Conservation (phyloP, 192 early-diverging fungal species). For the Mortierella hygrophila region DNA sequence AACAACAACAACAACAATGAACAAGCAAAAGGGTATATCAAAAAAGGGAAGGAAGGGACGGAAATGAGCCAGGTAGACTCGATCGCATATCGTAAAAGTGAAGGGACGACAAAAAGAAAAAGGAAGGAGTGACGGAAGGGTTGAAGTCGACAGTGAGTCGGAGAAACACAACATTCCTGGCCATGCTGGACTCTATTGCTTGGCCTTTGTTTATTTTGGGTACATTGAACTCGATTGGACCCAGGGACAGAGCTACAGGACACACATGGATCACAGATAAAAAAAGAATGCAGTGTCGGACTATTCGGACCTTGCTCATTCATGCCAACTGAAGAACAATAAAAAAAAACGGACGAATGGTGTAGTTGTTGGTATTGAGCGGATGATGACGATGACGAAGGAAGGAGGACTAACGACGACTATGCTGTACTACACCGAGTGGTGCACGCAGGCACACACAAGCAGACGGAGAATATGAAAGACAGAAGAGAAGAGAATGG, state of each 20-base stretch:
- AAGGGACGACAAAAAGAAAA: background rate
- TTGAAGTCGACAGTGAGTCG: background rate
- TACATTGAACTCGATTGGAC: background rate
- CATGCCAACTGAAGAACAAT: background rate
- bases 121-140: background rate
- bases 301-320: background rate
- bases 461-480: no score
- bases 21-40: background rate
- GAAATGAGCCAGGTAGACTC: background rate
- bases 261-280: background rate
- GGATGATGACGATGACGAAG: background rate
- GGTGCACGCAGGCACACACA: no score
- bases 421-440: background rate
- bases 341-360: background rate
- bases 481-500: no score
- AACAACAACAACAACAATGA: background rate
- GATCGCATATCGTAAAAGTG: background rate
- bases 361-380: background rate
- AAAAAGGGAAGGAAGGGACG: background rate
- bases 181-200: slow-evolving; percentile 1
- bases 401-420: background rate
- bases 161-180: slow-evolving; percentile 21
- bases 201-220: background rate
- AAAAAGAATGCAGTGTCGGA: background rate
- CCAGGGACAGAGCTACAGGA: background rate